Percentiles rank a stretch among this genome's conserved stretches.
These are phyloP conservation scores for Camelina neglecta DNA, from an alignment of 345 rosid genomes.

Conservation along the genomic window DNA sequence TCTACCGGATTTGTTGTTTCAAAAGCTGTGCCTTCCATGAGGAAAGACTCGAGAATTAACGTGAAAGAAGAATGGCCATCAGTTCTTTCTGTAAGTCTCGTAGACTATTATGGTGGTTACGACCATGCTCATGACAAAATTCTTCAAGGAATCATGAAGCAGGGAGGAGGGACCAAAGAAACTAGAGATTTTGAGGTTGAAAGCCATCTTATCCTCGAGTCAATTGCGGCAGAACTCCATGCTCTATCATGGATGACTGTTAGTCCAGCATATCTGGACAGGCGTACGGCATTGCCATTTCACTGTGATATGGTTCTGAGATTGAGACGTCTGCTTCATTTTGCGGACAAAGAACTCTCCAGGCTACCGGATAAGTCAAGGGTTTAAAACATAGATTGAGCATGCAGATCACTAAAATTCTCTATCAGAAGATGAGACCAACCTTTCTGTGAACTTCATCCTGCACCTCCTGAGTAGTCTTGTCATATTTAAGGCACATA, in stretches of 20 bases:
- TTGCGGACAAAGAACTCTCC: slow-evolving; percentile 85
- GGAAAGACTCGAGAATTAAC: slow-evolving; percentile 71
- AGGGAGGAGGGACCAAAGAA: slow-evolving; percentile 66
- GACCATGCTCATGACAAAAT: slow-evolving; percentile 58
- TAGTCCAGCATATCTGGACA: slow-evolving; percentile 84
- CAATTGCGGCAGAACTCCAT: slow-evolving; percentile 92
- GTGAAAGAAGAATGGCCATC: slow-evolving; percentile 96
- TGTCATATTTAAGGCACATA: slow-evolving; percentile 14
- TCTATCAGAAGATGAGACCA: slow-evolving; percentile 26
- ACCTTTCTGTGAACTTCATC: slow-evolving; percentile 32
- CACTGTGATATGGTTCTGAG: slow-evolving; percentile 97
- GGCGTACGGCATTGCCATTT: slow-evolving; percentile 88
- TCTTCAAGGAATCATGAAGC: slow-evolving; percentile 60
- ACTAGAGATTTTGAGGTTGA: slow-evolving; percentile 77
- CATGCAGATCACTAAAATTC: slow-evolving; percentile 18
- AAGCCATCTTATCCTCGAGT: slow-evolving; percentile 78
- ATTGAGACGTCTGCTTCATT: slow-evolving; percentile 93
- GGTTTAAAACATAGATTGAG: slow-evolving; percentile 39
- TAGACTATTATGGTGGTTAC: slow-evolving; percentile 84
- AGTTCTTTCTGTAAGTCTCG: slow-evolving; percentile 78
- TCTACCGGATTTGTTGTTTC: slow-evolving; percentile 93
- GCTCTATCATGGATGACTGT: slow-evolving; percentile 98
- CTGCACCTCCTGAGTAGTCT: slow-evolving; percentile 23
- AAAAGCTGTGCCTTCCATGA: slow-evolving; percentile 87
- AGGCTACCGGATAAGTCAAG: slow-evolving; percentile 52